These are phyloP conservation scores for Fusarium phyllophilum DNA, from an alignment of 2,329 filamentous ascomycete species.

Conservation along the genomic window DNA sequence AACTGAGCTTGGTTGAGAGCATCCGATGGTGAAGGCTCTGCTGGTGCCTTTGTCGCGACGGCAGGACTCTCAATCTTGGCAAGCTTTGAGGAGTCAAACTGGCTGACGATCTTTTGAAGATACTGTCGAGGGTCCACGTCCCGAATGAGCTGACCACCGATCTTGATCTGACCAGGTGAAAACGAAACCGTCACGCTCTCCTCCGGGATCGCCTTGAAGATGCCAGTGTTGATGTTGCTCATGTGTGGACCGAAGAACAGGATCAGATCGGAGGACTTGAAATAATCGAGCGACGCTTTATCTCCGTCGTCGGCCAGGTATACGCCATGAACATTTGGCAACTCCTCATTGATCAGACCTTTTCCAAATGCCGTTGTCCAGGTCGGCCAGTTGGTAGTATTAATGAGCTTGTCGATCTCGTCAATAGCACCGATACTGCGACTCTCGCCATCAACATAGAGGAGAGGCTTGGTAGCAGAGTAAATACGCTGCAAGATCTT, in stretches of 20 bases:
- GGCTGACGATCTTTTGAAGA: background rate
- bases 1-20: background rate
- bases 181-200: background rate
- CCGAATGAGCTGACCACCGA: background rate
- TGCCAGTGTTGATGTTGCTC: conserved; percentile 14
- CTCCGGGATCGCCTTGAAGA: conserved; percentile 1
- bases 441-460: conserved; percentile 12
- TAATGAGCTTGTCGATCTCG: background rate
- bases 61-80: background rate
- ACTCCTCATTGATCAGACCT: conserved; percentile 1
- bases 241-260: conserved; percentile 13
- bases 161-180: background rate
- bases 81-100: background rate
- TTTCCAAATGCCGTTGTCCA: conserved; percentile 19
- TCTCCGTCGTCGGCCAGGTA: background rate
- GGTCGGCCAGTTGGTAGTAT: background rate
- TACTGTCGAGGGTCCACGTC: background rate
- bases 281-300: background rate
- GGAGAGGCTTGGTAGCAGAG: conserved; percentile 10
- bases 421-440: background rate
- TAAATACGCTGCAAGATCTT: background rate
- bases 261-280: conserved; percentile 5
- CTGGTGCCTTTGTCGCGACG: background rate
- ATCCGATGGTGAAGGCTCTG: background rate
- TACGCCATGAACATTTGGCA: conserved; percentile 9